Percentiles rank a stretch among this genome's conserved stretches.
Evolutionary conservation across 768 basidiomycete genomes (phyloP).

Genomic region (Suillus spraguei): DNA sequence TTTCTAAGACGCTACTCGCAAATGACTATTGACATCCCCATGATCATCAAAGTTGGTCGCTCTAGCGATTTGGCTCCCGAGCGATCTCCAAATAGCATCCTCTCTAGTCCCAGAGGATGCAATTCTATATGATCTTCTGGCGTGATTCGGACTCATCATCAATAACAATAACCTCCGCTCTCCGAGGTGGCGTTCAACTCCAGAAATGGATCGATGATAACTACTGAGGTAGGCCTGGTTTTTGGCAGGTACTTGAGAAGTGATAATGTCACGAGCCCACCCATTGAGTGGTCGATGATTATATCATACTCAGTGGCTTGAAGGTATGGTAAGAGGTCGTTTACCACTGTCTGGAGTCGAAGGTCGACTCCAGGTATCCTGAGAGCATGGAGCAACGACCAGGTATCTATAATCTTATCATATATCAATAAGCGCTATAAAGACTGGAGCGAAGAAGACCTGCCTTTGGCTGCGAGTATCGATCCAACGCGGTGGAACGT

Average conservation of each 20-base stretch:
- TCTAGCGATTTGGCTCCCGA: slow-evolving; percentile 10
- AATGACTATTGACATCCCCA: slow-evolving; percentile 2
- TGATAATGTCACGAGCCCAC: slow-evolving; percentile 15
- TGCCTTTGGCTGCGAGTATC: slow-evolving; percentile 21
- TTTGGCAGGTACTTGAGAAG: slow-evolving; percentile 21
- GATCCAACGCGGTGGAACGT: slow-evolving; percentile 18
- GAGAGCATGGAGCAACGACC: slow-evolving; percentile 28
- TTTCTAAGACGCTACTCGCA: slow-evolving; percentile 2
- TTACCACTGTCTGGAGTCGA: slow-evolving; percentile 1
- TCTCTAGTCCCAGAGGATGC: slow-evolving; percentile 10
- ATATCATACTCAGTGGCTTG: slow-evolving; percentile 2
- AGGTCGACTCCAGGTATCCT: not conserved
- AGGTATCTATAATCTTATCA: slow-evolving; percentile 17
- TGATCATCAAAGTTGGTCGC: slow-evolving; percentile 7
- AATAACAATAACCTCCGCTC: not conserved
- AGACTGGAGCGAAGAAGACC: not conserved
- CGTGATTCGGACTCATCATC: not conserved
- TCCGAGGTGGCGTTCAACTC: not conserved
- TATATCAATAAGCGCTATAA: not conserved
- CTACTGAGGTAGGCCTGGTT: slow-evolving; percentile 11
- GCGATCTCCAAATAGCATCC: slow-evolving; percentile 13
- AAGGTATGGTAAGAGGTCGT: slow-evolving; percentile 8
- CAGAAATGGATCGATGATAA: slow-evolving; percentile 22
- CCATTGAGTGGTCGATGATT: slow-evolving; percentile 27
- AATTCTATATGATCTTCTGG: slow-evolving; percentile 7